phyloP scores from a whole-genome alignment of 768 basidiomycete species.

The Tricholoma saponaceum region DNA sequence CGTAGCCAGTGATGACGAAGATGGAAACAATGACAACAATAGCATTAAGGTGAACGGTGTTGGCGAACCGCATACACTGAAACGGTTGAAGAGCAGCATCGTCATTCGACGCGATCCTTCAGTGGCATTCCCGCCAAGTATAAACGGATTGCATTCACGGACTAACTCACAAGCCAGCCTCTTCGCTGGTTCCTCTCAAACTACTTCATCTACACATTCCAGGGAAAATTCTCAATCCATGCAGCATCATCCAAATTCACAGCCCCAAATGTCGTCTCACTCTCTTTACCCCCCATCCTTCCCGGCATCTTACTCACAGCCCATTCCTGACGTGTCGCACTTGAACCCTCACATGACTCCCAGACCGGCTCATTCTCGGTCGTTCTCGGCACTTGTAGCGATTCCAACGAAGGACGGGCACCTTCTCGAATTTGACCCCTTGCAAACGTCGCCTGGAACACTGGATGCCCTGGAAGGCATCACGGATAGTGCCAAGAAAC shows the following conservation, averaged over 20 bases:
- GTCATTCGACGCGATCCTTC: constrained; percentile 58
- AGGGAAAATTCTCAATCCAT: constrained; percentile 38
- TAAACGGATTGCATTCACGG: constrained; percentile 37
- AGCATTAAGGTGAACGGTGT: constrained; percentile 17
- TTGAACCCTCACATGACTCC: constrained; percentile 27
- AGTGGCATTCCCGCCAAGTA: constrained; percentile 28
- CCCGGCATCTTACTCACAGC: constrained; percentile 22
- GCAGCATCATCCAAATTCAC: constrained; percentile 16
- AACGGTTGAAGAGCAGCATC: constrained; percentile 55
- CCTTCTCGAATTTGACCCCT: constrained; percentile 81
- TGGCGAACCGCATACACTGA: constrained; percentile 29
- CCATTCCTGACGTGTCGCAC: constrained; percentile 4
- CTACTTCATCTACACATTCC: constrained; percentile 36
- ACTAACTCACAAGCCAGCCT: constrained; percentile 50
- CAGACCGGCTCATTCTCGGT: constrained; percentile 30
- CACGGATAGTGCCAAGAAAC: constrained; percentile 77
- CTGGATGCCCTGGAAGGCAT: constrained; percentile 77
- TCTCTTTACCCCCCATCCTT: constrained; percentile 18
- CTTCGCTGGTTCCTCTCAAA: constrained; percentile 33
- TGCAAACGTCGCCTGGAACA: constrained; percentile 65
- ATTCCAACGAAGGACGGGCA: constrained; percentile 82
- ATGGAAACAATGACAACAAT: constrained; percentile 20
- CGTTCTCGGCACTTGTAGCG: constrained; percentile 59
- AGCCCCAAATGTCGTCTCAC: constrained; percentile 12
- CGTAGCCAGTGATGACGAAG: constrained; percentile 29